Evolutionary conservation across 192 early-diverging fungal genomes (phyloP).

Genomic region (Coemansia sp.): DNA sequence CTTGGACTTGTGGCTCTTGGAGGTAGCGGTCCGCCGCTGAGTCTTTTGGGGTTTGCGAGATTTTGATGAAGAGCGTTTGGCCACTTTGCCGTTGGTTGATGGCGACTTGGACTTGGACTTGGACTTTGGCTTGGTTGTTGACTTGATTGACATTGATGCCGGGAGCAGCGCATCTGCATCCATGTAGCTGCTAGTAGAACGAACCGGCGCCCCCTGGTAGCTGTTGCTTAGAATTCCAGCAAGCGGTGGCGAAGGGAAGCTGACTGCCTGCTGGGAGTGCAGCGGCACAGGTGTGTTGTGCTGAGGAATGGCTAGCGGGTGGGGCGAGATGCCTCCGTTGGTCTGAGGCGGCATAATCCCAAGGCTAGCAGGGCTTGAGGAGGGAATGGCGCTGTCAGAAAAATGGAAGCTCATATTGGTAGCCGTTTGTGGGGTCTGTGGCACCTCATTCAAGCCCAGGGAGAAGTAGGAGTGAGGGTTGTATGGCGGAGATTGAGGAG

Average conservation of each 20-base stretch:
- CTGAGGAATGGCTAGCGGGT: no score
- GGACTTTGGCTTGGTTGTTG: background rate
- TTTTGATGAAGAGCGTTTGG: slow-evolving; percentile 2
- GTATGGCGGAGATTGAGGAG: slow-evolving; percentile 12
- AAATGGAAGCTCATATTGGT: background rate
- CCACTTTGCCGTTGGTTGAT: background rate
- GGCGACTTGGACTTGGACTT: background rate
- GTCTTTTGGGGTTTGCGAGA: background rate
- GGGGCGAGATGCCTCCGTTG: no score
- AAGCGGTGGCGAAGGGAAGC: no score
- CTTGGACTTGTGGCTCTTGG: background rate
- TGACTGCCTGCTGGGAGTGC: no score
- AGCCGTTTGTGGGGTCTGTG: background rate
- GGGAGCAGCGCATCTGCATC: background rate
- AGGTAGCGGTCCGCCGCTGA: background rate
- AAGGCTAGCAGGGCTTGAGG: no score
- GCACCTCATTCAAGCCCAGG: no score
- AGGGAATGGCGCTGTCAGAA: background rate
- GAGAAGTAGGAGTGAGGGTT: no score
- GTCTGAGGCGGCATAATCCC: no score
- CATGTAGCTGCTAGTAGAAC: slow-evolving; percentile 1
- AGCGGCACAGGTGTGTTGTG: no score
- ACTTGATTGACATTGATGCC: background rate
- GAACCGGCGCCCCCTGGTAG: no score
- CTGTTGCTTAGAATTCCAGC: no score